Evolutionary conservation across 495 filamentous ascomycete genomes (phyloP).

Genomic region (Staphylotrichum tortipilum): DNA sequence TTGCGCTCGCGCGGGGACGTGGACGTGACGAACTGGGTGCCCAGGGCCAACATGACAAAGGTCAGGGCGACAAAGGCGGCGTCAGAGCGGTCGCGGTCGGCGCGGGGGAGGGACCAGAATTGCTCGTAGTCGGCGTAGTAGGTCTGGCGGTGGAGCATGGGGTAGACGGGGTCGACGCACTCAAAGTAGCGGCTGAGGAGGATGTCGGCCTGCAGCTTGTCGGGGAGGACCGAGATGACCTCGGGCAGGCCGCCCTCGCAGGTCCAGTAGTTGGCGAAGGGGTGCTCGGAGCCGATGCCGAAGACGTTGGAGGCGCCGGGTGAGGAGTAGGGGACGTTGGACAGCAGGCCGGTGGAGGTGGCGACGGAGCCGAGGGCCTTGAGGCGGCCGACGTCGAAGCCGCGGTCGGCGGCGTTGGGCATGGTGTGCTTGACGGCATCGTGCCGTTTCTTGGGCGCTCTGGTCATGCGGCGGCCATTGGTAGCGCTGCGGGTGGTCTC

Average conservation of each 20-base stretch:
- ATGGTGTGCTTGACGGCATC: slow-evolving; percentile 22
- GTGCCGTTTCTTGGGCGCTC: slow-evolving; percentile 43
- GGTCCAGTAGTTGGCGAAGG: slow-evolving; percentile 72
- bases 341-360: slow-evolving; percentile 51
- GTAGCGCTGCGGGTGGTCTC: slow-evolving; percentile 40
- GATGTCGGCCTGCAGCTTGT: slow-evolving; percentile 63
- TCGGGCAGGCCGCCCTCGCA: slow-evolving; percentile 61
- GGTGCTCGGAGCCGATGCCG: slow-evolving; percentile 56
- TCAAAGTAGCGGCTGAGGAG: slow-evolving; percentile 62
- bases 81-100: slow-evolving; percentile 46
- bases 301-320: slow-evolving; percentile 59
- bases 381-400: slow-evolving; percentile 29
- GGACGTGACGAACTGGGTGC: slow-evolving; percentile 59
- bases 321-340: slow-evolving; percentile 56
- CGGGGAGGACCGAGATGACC: slow-evolving; percentile 59
- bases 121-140: slow-evolving; percentile 64
- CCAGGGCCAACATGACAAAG: slow-evolving; percentile 62
- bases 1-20: slow-evolving; percentile 48
- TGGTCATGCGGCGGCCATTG: slow-evolving; percentile 50
- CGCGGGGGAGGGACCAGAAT: slow-evolving; percentile 51
- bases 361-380: slow-evolving; percentile 35
- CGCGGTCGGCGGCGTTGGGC: slow-evolving; percentile 40
- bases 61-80: slow-evolving; percentile 54
- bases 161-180: slow-evolving; percentile 65
- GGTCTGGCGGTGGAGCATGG: slow-evolving; percentile 56